Percentiles rank a stretch among this genome's conserved stretches.
Evolutionary conservation across 176 grass and related monocot species (phyloP).

Genomic region (Oryza glumipatula): DNA sequence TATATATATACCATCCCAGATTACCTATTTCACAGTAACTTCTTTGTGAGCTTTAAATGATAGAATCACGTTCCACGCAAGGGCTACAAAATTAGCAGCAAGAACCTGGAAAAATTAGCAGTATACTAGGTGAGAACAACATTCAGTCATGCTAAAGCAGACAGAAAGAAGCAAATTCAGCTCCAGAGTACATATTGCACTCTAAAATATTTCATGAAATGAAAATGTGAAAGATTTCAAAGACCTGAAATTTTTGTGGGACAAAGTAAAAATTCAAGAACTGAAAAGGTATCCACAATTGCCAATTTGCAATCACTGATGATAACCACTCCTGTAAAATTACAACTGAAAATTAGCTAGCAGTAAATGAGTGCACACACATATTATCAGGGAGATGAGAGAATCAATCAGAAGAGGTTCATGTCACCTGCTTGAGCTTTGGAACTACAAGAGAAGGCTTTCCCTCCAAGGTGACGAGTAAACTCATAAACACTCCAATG

Average conservation of each 20-base stretch:
- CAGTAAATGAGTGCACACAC: constrained; percentile 19
- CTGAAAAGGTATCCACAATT: constrained; percentile 96
- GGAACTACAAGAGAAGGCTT: constrained; percentile 74
- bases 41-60: constrained; percentile 77
- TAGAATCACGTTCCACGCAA: constrained; percentile 89
- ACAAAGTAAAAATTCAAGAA: constrained; percentile 95
- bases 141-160: background rate
- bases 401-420: background rate
- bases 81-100: constrained; percentile 76
- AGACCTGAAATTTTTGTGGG: constrained; percentile 90
- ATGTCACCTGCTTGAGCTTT: constrained; percentile 88
- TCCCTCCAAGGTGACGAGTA: constrained; percentile 82
- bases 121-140: background rate
- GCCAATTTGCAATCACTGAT: constrained; percentile 81
- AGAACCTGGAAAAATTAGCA: constrained; percentile 52
- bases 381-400: background rate
- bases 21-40: constrained; percentile 67
- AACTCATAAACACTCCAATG: constrained; percentile 83
- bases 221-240: background rate
- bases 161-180: constrained; percentile 1
- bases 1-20: background rate
- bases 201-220: background rate
- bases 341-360: constrained; percentile 8
- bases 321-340: constrained; percentile 79
- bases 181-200: constrained; percentile 6